These are phyloP conservation scores for Irineochytrium annulatum DNA, from an alignment of 192 early-diverging fungal species.

Conservation along the genomic window DNA sequence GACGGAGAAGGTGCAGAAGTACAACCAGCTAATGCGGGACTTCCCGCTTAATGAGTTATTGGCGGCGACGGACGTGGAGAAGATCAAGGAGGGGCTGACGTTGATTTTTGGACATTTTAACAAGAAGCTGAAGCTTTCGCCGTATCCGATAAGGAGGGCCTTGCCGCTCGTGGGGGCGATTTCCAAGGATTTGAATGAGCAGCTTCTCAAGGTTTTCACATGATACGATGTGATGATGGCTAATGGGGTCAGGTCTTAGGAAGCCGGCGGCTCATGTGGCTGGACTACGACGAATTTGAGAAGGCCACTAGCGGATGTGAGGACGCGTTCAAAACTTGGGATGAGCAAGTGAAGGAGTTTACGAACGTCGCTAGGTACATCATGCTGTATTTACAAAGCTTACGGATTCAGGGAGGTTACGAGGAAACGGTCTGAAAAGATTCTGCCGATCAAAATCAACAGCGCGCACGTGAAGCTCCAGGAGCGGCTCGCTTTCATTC, in stretches of 20 bases:
- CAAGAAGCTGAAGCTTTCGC: constrained; percentile 92
- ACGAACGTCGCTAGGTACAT: constrained; percentile 70
- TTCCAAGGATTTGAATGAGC: constrained; percentile 90
- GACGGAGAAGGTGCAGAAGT: constrained; percentile 83
- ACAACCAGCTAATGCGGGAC: constrained; percentile 98
- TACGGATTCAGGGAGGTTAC: constrained; percentile 71
- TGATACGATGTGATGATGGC: not conserved
- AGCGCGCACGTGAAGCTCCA: constrained; percentile 88
- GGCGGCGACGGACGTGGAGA: constrained; percentile 86
- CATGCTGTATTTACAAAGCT: not conserved
- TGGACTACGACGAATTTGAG: constrained; percentile 91
- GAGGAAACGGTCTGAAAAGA: constrained; percentile 88
- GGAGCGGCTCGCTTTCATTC: constrained; percentile 87
- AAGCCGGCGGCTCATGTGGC: constrained; percentile 86
- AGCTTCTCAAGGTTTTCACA: constrained; percentile 61
- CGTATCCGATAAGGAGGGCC: constrained; percentile 74
- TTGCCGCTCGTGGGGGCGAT: constrained; percentile 92
- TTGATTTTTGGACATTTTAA: constrained; percentile 93
- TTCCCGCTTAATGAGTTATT: constrained; percentile 97
- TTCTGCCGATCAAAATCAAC: constrained; percentile 91
- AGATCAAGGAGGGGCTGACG: constrained; percentile 69
- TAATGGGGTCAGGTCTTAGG: constrained; percentile 65
- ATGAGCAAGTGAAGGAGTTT: constrained; percentile 93
- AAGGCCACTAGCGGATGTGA: constrained; percentile 76
- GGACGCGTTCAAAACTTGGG: constrained; percentile 89